Percentiles rank a stretch among this genome's conserved stretches.
phyloP scores from a whole-genome alignment of 75 land plant species.

The Azolla pinnata region DNA sequence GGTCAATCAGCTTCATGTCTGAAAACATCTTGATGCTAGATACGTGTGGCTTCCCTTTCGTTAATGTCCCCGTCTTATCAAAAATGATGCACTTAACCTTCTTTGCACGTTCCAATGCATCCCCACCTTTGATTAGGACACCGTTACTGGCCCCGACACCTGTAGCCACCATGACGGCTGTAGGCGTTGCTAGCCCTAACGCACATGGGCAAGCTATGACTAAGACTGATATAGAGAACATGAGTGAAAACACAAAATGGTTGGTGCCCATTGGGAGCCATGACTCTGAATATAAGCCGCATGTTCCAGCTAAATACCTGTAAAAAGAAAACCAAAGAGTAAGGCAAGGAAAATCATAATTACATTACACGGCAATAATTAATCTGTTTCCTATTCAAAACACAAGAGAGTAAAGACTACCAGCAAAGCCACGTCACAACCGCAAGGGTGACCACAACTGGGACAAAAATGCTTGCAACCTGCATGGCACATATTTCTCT shows the following conservation, averaged over 20 bases:
- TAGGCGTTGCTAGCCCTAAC: slow-evolving; percentile 93
- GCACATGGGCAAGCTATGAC: slow-evolving; percentile 97
- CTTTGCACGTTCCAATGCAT: slow-evolving; percentile 90
- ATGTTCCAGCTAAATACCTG: slow-evolving; percentile 65
- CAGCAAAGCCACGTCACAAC: slow-evolving; percentile 61
- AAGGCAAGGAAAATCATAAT: too few species aligned
- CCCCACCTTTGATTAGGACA: slow-evolving; percentile 89
- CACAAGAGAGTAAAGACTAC: slow-evolving; percentile 26
- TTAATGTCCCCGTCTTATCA: slow-evolving; percentile 96
- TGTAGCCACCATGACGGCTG: slow-evolving; percentile 97
- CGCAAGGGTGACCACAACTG: slow-evolving; percentile 60
- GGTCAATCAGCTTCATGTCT: slow-evolving; percentile 57
- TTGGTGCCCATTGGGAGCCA: slow-evolving; percentile 66
- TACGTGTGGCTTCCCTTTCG: slow-evolving; percentile 81
- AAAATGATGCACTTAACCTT: slow-evolving; percentile 63
- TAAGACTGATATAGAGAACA: slow-evolving; percentile 81
- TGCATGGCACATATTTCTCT: too few species aligned
- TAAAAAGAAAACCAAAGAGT: slow-evolving; percentile 6
- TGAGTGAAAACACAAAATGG: slow-evolving; percentile 80
- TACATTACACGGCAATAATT: too few species aligned
- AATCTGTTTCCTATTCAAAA: too few species aligned
- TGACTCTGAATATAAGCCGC: slow-evolving; percentile 57
- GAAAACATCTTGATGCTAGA: slow-evolving; percentile 54
- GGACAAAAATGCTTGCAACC: slow-evolving; percentile 95
- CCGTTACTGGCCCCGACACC: slow-evolving; percentile 91